Percentiles rank a stretch among this genome's conserved stretches.
Conservation (phyloP, 345 rosid species). For the Mercurialis annua region DNA sequence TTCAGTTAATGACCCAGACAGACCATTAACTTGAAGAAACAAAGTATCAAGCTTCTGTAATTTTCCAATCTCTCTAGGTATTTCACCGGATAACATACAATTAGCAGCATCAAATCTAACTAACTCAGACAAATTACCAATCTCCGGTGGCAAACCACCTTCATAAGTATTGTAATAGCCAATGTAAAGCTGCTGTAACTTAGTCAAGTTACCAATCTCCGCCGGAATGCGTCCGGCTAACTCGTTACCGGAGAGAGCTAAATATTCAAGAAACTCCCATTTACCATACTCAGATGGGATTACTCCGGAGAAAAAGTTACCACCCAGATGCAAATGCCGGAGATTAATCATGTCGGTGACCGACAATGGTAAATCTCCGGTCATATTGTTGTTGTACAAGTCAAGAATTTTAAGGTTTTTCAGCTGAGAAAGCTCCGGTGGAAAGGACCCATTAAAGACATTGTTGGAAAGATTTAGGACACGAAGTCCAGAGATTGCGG, state of each 20-base stretch:
- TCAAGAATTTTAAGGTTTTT: slow-evolving; percentile 70
- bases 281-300: slow-evolving; percentile 73
- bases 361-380: slow-evolving; percentile 64
- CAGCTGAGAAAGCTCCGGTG: slow-evolving; percentile 50
- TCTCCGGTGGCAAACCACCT: slow-evolving; percentile 65
- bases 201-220: slow-evolving; percentile 68
- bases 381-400: slow-evolving; percentile 87
- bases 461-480: slow-evolving; percentile 74
- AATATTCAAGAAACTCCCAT: slow-evolving; percentile 65
- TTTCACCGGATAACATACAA: slow-evolving; percentile 59
- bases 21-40: slow-evolving; percentile 76
- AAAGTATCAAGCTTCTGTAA: slow-evolving; percentile 74
- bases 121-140: slow-evolving; percentile 66
- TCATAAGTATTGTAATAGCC: slow-evolving; percentile 74
- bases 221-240: slow-evolving; percentile 67
- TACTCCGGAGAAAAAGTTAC: slow-evolving; percentile 66
- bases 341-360: slow-evolving; percentile 62
- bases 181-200: slow-evolving; percentile 63
- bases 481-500: slow-evolving; percentile 54
- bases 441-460: slow-evolving; percentile 69
- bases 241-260: slow-evolving; percentile 80
- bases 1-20: slow-evolving; percentile 55
- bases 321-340: slow-evolving; percentile 80
- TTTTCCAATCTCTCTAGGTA: slow-evolving; percentile 61
- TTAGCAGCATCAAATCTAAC: slow-evolving; percentile 67